Percentiles rank a stretch among this genome's conserved stretches.
phyloP scores from a whole-genome alignment of 176 grass and related monocot genomes.

The Pontederia paniculata region DNA sequence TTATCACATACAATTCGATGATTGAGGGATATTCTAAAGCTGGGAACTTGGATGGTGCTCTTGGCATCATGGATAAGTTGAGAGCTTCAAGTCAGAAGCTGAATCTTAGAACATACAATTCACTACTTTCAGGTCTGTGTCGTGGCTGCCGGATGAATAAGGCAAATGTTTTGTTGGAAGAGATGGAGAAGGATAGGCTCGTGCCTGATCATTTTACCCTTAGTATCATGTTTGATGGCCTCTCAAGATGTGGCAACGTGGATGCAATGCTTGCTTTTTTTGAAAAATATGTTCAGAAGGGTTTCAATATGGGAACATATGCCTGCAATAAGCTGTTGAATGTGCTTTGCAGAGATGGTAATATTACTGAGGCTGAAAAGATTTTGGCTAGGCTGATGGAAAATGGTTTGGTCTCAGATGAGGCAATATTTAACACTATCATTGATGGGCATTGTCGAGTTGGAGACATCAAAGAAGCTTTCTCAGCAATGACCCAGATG shows the following conservation, averaged over 20 bases:
- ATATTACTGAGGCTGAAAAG: constrained; percentile 37
- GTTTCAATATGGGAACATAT: constrained; percentile 34
- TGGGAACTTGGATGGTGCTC: constrained; percentile 33
- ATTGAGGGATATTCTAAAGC: constrained; percentile 41
- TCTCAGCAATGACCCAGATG: constrained; percentile 32
- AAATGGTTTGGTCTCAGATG: constrained; percentile 32
- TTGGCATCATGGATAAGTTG: constrained; percentile 31
- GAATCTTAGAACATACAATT: constrained; percentile 51
- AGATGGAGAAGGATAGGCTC: constrained; percentile 28
- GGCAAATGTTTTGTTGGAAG: constrained; percentile 25
- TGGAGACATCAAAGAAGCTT: constrained; percentile 29
- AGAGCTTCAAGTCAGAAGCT: constrained; percentile 18
- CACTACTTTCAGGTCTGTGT: constrained; percentile 41
- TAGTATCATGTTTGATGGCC: constrained; percentile 49
- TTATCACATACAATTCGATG: constrained; percentile 48
- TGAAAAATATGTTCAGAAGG: constrained; percentile 41
- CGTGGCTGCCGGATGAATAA: constrained; percentile 28
- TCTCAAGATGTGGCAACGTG: constrained; percentile 21
- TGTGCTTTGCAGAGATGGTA: constrained; percentile 52
- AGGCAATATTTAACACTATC: constrained; percentile 46
- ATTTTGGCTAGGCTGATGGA: constrained; percentile 23
- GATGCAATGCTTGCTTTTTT: constrained; percentile 34
- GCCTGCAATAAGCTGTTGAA: constrained; percentile 53
- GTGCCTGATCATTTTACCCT: constrained; percentile 44
- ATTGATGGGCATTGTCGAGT: constrained; percentile 51